Conservation (phyloP, 306 rosid species). For the Albizia julibrissin region DNA sequence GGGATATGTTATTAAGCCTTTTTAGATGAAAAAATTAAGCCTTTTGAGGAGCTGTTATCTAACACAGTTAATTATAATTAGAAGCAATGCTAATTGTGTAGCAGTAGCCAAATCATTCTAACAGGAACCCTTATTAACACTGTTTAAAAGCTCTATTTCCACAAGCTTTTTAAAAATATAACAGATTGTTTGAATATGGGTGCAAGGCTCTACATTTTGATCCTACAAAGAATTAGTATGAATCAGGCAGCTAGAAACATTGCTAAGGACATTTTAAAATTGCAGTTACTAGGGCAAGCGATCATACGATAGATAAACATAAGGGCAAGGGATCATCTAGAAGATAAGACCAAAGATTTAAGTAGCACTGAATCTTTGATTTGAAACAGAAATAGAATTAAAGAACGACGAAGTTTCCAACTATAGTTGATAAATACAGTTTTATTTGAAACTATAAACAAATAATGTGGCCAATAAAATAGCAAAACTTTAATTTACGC, state of each 20-base stretch:
- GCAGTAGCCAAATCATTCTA: no score
- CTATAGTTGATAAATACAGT: neutral
- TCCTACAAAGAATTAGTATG: neutral
- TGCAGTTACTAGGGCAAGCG: neutral
- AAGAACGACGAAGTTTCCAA: neutral
- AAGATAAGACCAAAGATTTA: neutral
- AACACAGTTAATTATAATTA: no score
- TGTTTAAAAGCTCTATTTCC: no score
- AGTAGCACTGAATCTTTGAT: neutral
- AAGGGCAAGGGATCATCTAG: neutral
- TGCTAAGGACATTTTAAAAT: neutral
- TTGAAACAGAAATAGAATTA: neutral
- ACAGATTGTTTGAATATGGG: no score
- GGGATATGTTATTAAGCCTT: no score
- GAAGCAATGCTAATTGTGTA: no score
- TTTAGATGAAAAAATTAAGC: no score
- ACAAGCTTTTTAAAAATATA: no score
- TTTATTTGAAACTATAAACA: neutral
- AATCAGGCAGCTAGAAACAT: neutral
- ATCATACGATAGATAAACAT: neutral
- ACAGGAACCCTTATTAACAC: no score
- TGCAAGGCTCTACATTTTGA: neutral
- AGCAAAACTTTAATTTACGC: neutral
- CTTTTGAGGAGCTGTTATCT: no score
- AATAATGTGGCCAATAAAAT: neutral